phyloP scores from a whole-genome alignment of 495 filamentous ascomycete species.

The Talaromyces ruber region DNA sequence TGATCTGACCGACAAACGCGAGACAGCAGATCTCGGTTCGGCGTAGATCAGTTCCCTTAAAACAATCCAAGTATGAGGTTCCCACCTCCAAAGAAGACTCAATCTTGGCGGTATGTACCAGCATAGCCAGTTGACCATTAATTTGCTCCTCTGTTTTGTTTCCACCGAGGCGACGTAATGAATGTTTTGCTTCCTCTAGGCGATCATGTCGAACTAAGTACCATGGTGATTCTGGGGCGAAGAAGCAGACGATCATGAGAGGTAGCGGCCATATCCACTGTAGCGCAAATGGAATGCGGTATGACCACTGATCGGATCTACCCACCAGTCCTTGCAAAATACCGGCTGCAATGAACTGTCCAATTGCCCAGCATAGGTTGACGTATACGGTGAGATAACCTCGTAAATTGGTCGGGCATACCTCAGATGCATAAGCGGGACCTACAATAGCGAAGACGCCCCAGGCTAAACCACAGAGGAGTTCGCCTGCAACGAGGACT shows the following conservation, averaged over 20 bases:
- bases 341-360: conserved; percentile 26
- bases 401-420: conserved; percentile 26
- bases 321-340: conserved; percentile 25
- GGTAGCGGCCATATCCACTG: conserved; percentile 56
- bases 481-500: conserved; percentile 33
- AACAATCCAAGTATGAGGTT: conserved; percentile 30
- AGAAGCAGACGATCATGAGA: conserved; percentile 22
- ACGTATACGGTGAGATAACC: conserved; percentile 27
- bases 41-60: conserved; percentile 32
- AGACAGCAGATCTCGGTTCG: conserved; percentile 36
- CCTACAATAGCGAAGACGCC: conserved; percentile 48
- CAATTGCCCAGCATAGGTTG: conserved; percentile 27
- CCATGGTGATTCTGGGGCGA: conserved; percentile 41
- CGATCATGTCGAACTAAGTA: conserved; percentile 38
- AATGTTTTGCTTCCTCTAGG: conserved; percentile 32
- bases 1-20: conserved; percentile 36
- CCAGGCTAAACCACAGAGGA: conserved; percentile 41
- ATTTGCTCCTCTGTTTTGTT: conserved; percentile 41
- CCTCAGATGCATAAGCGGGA: conserved; percentile 51
- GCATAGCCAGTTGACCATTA: conserved; percentile 44
- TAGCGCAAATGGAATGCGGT: conserved; percentile 20
- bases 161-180: conserved; percentile 30
- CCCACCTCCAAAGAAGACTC: conserved; percentile 49
- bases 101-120: conserved; percentile 52
- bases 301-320: conserved; percentile 22